These are phyloP conservation scores for Eleusine coracana DNA, from an alignment of 176 grass and related monocot species.

Conservation along the genomic window DNA sequence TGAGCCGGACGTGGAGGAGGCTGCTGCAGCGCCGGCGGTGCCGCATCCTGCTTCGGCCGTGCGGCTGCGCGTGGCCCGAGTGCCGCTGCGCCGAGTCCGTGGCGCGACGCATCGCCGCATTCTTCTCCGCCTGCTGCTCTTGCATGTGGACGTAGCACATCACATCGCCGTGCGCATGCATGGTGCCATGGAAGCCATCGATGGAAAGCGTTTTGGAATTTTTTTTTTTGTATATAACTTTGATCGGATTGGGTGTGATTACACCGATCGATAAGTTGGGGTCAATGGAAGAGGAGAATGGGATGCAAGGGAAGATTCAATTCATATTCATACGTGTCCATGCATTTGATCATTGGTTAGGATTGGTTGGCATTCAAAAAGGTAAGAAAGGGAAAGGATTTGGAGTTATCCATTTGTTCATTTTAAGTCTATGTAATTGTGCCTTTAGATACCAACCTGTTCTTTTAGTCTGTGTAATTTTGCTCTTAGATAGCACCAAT, in stretches of 20 bases:
- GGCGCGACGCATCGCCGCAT: conserved; percentile 18
- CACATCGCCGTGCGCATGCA: neutral
- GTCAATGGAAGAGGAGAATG: neutral
- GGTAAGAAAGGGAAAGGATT: neutral
- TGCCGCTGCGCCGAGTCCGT: conserved; percentile 25
- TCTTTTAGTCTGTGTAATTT: neutral
- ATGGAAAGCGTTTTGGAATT: neutral
- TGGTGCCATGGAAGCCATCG: neutral
- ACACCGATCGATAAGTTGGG: neutral
- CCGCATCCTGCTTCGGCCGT: conserved; percentile 33
- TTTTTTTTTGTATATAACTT: neutral
- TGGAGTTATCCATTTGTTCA: neutral
- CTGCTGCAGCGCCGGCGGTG: conserved; percentile 29
- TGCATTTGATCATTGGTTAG: neutral
- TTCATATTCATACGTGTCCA: neutral
- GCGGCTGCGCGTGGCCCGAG: conserved; percentile 1
- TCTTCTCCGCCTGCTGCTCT: conserved; percentile 29
- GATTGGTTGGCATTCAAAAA: neutral
- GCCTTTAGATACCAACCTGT: neutral
- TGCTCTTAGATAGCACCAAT: neutral
- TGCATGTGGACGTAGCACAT: conserved; percentile 33
- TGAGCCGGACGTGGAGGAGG: conserved; percentile 41
- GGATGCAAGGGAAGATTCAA: neutral
- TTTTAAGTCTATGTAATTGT: neutral
- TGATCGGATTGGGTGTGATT: neutral